Evolutionary conservation across 257 asterid genomes (phyloP), one percentile per base, ranked within the genome.

Genomic region (Nicotiana otophora): DNA sequence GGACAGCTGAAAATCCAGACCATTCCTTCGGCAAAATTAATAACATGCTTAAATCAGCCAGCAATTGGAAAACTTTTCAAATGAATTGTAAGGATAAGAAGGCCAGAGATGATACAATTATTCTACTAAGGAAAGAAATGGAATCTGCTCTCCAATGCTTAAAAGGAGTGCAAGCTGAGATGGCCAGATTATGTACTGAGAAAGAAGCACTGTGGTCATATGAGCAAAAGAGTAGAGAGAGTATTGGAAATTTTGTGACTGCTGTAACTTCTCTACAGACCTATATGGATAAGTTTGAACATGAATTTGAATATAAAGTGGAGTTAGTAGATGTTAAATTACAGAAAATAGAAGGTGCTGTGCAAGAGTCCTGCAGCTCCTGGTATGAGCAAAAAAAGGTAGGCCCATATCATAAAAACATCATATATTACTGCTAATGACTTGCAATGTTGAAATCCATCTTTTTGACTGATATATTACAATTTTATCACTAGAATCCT

Each of bases 371-470:
- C 81, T 77, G 92, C 82, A 83, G 82, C 84, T 93, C 96, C 81
- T 91, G 89, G 92, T 77, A 87, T 80, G 86, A 87, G 81, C 91
- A 92, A 84, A 90, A 84, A 85, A 93, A 93, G 98, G 99, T 96
- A 83, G 17, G 88, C 42, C 23, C 63, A 16, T 51, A 26, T 48
- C 80, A 46, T 33, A 39, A 39, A 36, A 54, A 72, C 78, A 70
- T 70, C 34, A 70, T 23, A 72, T 23, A 7, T 69, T 69, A 12
- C 78, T 20, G 78, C 60, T 46, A 20, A 46, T 46, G 61, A 14
- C 61, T 46, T 72, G 16, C 20, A 46, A 70, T 23, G 16, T 12
- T 26, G 80, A 12, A 48, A 74, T 72, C 20, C 62, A 46, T 74
- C 80, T 74, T 51, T 23, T 51, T 51, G 17, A 51, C 46, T 51